Conservation (phyloP, 1,139 yeast genomes). For the Yamadazyma triangularis region DNA sequence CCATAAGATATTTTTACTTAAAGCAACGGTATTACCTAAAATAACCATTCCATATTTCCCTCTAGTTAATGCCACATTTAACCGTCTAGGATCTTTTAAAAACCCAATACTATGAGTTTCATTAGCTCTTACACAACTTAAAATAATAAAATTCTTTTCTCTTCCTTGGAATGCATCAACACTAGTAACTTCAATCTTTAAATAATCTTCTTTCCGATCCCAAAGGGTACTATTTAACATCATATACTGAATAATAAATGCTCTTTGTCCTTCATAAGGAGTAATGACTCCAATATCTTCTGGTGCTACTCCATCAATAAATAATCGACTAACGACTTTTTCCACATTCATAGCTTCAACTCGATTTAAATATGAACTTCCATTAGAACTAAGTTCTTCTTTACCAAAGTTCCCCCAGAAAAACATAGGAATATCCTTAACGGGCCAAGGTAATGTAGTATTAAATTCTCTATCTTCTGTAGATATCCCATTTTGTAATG, state of each 20-base stretch:
- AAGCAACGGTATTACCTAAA: slow-evolving; percentile 79
- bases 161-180: slow-evolving; percentile 97
- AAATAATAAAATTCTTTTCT: slow-evolving; percentile 84
- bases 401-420: slow-evolving; percentile 90
- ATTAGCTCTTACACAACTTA: slow-evolving; percentile 90
- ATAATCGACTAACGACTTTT: slow-evolving; percentile 66
- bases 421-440: slow-evolving; percentile 81
- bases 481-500: slow-evolving; percentile 87
- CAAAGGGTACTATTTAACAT: slow-evolving; percentile 62
- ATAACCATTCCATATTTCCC: slow-evolving; percentile 82
- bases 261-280: slow-evolving; percentile 93
- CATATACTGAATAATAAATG: slow-evolving; percentile 78
- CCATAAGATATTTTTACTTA: slow-evolving; percentile 75
- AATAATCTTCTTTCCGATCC: slow-evolving; percentile 56
- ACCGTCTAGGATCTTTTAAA: slow-evolving; percentile 81
- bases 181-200: slow-evolving; percentile 80
- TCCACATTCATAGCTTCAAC: slow-evolving; percentile 92
- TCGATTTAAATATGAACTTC: slow-evolving; percentile 81
- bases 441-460: slow-evolving; percentile 86
- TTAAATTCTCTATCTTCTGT: slow-evolving; percentile 59
- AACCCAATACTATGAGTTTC: slow-evolving; percentile 82
- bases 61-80: slow-evolving; percentile 89
- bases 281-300: slow-evolving; percentile 88
- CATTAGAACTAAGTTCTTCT: slow-evolving; percentile 81
- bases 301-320: slow-evolving; percentile 76